Evolutionary conservation across 2,329 filamentous ascomycete species (phyloP).

Genomic region (Rutstroemia sp.): DNA sequence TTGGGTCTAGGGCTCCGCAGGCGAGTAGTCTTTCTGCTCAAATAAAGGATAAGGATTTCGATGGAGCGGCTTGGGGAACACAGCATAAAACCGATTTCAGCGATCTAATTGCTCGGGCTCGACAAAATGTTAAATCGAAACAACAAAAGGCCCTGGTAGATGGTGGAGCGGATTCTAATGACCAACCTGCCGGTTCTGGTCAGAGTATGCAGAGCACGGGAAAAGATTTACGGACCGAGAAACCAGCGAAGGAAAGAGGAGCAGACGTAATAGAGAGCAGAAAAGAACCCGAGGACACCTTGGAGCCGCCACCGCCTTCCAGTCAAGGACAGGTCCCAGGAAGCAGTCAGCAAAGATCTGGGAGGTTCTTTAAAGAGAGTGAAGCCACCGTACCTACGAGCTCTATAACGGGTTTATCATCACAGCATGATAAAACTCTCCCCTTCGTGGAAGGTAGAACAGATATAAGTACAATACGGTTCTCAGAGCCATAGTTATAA

Average conservation of each 20-base stretch:
- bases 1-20: constrained; percentile 50
- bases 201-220: no score
- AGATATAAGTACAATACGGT: not conserved
- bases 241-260: not conserved
- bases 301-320: no score
- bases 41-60: constrained; percentile 86
- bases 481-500: not conserved
- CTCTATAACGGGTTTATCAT: not conserved
- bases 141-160: not conserved
- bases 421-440: not conserved
- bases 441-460: not conserved
- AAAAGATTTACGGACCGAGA: not conserved
- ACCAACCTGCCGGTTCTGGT: no score
- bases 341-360: not conserved
- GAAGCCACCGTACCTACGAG: not conserved
- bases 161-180: not conserved
- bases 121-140: constrained; percentile 34
- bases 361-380: not conserved
- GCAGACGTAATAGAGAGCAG: not conserved
- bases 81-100: constrained; percentile 71
- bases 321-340: not conserved
- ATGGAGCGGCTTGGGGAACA: constrained; percentile 66
- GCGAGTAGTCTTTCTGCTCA: constrained; percentile 36
- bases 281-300: not conserved
- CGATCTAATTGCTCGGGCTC: constrained; percentile 70